Percentiles rank a stretch among this genome's conserved stretches.
These are phyloP conservation scores for Scheffersomyces amazonensis DNA, from an alignment of 805 yeast genomes.

Conservation along the genomic window DNA sequence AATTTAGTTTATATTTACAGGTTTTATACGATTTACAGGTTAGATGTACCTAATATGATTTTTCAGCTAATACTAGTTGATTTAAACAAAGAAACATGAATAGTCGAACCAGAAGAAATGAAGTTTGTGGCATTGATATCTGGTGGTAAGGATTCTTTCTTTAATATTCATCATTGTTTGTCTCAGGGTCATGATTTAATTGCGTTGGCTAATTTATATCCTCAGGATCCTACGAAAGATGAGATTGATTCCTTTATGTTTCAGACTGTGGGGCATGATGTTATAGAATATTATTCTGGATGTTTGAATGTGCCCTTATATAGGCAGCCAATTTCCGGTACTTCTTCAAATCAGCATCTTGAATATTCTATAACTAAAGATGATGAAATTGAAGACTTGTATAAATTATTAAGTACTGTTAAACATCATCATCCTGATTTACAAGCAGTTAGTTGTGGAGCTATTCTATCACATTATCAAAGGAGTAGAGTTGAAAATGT, in stretches of 20 bases:
- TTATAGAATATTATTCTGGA: slow-evolving; percentile 59
- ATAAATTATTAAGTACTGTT: slow-evolving; percentile 48
- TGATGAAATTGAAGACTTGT: slow-evolving; percentile 90
- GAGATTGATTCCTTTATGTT: slow-evolving; percentile 96
- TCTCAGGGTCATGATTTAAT: slow-evolving; percentile 79
- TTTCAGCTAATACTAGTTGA: too few species aligned
- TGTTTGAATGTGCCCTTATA: slow-evolving; percentile 82
- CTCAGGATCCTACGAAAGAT: slow-evolving; percentile 27
- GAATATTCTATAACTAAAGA: slow-evolving; percentile 66
- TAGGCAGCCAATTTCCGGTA: slow-evolving; percentile 61
- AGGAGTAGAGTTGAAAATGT: slow-evolving; percentile 91
- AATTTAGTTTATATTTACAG: too few species aligned
- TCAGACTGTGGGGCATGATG: slow-evolving; percentile 93
- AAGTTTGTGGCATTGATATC: slow-evolving; percentile 88
- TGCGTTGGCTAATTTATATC: slow-evolving; percentile 79
- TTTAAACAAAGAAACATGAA: background rate
- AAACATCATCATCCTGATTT: slow-evolving; percentile 60
- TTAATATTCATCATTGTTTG: slow-evolving; percentile 82
- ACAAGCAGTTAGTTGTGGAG: slow-evolving; percentile 91
- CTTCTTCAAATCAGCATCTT: slow-evolving; percentile 58
- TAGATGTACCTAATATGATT: background rate
- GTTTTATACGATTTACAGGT: slow-evolving; percentile 3
- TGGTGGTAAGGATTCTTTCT: slow-evolving; percentile 97
- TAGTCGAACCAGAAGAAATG: slow-evolving; percentile 49
- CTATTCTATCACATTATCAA: slow-evolving; percentile 93